Base-by-base conservation (phyloP, 495 filamentous ascomycete genomes). In the Penicillium subrubescens region DNA sequence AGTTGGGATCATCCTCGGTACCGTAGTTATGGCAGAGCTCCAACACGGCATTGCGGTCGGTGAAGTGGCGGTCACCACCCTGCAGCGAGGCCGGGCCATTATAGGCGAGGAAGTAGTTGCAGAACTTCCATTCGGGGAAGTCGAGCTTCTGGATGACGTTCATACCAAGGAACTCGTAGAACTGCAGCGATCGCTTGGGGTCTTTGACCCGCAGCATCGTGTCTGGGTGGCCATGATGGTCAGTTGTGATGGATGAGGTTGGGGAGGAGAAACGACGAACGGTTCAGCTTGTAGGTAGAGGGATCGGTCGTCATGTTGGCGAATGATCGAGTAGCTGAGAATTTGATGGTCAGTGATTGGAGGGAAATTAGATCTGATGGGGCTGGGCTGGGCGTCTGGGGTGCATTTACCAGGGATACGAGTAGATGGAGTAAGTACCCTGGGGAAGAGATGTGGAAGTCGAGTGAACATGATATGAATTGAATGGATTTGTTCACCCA, bases 1-100 rank as follows among this genome's bases (percentile, higher is more conserved):
- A 98, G 72, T 87, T 81, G 21, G 90, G 86, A 74, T 98, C 92
- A 62, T 83, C 83, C 78, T 98, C 95, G 17, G 93, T 97, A 71
- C 95, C 95, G 77, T 97, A 91, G 83, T 97, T 97, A 84, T 99
- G 95, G 60, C 92, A 97, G 62, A 99, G 87, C 74, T 99, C 95
- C 67, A 99, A 85, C 23, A 97, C 81, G 35, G 91, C 94, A 70
- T 97, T 89, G 58, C 94, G 91, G 77, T 96, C 92, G 60, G 89
- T 92, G 77, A 88, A 89, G 62, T 90, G 73, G 87, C 91, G 68
- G 86, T 87, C 69, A 88, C 87, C 69, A 88, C 87, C 76, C 89
- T 94, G 77, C 83, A 88, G 69, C 83, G 89, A 73, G 86, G 87
- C n/a, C 83, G 92, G 63, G 81, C 89, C 91, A 87, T 92, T 67